Base-by-base conservation (phyloP, 331 rosid genomes). In the Pyrus hybrid region DNA sequence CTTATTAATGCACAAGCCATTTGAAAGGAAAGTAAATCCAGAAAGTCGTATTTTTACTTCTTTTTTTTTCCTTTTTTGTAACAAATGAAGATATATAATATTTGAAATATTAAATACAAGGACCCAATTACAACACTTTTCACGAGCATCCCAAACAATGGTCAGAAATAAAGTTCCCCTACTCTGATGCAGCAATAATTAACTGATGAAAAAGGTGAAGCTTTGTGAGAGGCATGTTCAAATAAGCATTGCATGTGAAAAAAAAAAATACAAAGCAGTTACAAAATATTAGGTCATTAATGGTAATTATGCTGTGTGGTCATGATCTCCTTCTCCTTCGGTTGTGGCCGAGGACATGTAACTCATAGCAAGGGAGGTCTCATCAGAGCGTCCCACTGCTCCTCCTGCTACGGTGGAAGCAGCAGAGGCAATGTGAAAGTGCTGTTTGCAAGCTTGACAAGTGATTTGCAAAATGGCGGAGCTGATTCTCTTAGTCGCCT, bases 291-390 rank as follows among this genome's bases (percentile, higher is more conserved):
- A 51, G 4, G 57, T 51, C 57, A 51, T 17, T 51, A 51, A 6
- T 51, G 21, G 6, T 51, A 51, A 37, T 37, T 37, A 51, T 51
- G 57, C 2, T 7, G 57, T 51, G 57, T 70, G 37, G 18, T 71
- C 61, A 76, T 53, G 49, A 13, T 88, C 93, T 3, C 88, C 93
- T 71, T 91, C 94, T 23, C 87, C 91, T 70, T 80, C 89, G 26
- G 94, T 91, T 25, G 93, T 88, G 25, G 93, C 92, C 13, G 96
- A 90, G 7, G 97, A 90, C 93, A 88, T 82, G 82, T 92, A 92
- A 75, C 96, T 92, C 81, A 89, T 78, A 6, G 86, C 99, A 11
- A 90, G 82, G 16, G 99, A 94, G 2, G 93, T 92, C 61, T 92
- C 95, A 73, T 87, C 96, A 0, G 92, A 76, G 7, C 85, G 88